These are phyloP conservation scores for Byssoonygena ceratinophila DNA, from an alignment of 2,329 filamentous ascomycete species.

Conservation along the genomic window DNA sequence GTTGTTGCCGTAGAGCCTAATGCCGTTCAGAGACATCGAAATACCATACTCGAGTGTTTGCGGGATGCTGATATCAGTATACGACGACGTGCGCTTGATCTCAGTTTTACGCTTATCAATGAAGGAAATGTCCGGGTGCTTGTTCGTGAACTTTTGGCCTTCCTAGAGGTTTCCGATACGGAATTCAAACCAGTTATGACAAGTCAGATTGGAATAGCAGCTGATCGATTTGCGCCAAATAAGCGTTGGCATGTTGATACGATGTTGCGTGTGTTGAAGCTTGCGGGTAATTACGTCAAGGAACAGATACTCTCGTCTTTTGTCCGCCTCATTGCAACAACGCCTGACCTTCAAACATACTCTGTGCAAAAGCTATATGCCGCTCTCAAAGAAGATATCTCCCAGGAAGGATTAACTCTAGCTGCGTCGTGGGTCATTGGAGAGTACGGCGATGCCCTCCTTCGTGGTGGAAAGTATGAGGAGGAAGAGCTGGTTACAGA, in stretches of 20 bases:
- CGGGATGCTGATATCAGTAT: constrained; percentile 98
- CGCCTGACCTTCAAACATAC: constrained; percentile 88
- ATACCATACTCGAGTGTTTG: constrained; percentile 92
- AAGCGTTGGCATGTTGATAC: constrained; percentile 99
- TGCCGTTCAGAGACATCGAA: constrained; percentile 90
- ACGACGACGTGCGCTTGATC: constrained; percentile 81
- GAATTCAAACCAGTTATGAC: constrained; percentile 99
- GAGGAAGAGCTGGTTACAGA: constrained; percentile 78
- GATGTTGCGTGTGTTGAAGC: constrained; percentile 82
- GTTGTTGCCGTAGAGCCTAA: constrained; percentile 97
- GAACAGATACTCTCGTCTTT: constrained; percentile 97
- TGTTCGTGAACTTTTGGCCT: constrained; percentile 84
- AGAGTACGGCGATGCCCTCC: constrained; percentile 85
- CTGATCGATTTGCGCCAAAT: constrained; percentile 89
- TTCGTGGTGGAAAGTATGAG: constrained; percentile 82
- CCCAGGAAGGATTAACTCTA: constrained; percentile 87
- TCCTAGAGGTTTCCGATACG: constrained; percentile 92
- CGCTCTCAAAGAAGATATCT: constrained; percentile 89
- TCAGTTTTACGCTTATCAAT: constrained; percentile 97
- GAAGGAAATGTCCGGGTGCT: constrained; percentile 90
- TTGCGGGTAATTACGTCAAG: constrained; percentile 94
- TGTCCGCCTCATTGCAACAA: constrained; percentile 87
- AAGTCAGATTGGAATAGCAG: constrained; percentile 91
- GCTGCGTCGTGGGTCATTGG: constrained; percentile 96
- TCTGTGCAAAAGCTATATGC: constrained; percentile 90